Percentiles rank a stretch among this genome's conserved stretches.
Conservation (phyloP, 176 grass and related monocot species). For the Oryza rufipogon region DNA sequence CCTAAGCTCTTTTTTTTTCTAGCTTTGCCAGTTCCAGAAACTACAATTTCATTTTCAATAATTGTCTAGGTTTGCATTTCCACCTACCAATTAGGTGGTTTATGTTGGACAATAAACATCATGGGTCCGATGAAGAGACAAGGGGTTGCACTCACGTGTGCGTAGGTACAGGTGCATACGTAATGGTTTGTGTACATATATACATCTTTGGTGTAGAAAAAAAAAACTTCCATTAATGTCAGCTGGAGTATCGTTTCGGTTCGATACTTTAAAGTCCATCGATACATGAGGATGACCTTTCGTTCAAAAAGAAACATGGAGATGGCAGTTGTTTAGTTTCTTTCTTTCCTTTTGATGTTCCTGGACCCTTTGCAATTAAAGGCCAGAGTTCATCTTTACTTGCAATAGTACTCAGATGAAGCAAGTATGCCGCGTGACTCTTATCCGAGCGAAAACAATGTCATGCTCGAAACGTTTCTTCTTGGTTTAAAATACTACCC, state of each 20-base stretch:
- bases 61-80: neutral
- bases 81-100: neutral
- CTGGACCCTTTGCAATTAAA: neutral
- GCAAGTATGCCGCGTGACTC: neutral
- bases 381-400: neutral
- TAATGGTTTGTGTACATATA: neutral
- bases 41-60: neutral
- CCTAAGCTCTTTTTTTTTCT: neutral
- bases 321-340: neutral
- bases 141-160: neutral
- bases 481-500: neutral
- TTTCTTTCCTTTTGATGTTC: neutral
- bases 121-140: neutral
- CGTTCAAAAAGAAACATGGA: neutral
- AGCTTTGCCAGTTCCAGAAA: neutral
- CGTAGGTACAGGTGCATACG: neutral
- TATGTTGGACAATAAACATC: neutral
- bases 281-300: neutral
- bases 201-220: neutral
- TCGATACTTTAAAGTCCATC: neutral
- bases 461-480: neutral
- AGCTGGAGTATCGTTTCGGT: neutral
- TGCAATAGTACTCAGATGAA: neutral
- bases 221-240: neutral
- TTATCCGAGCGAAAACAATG: neutral